Evolutionary conservation across 78 protist genomes (phyloP).

Genomic region (slime mould (Dictyostelium discoideum)): DNA sequence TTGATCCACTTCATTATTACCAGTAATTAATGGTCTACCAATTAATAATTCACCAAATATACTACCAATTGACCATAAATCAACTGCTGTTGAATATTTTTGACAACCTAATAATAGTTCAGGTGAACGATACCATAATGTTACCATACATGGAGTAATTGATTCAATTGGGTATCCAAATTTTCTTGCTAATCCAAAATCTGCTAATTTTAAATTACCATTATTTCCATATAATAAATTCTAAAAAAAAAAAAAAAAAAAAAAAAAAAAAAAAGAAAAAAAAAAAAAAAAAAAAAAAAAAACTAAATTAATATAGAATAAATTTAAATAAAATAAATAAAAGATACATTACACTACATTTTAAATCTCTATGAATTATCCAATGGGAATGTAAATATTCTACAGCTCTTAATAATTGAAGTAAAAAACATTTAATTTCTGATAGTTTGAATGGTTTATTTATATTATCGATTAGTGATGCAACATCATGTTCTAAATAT

Average conservation of each 20-base stretch:
- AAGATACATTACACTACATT: conserved; percentile 82
- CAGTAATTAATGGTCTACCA: conserved; percentile 94
- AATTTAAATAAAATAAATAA: neutral
- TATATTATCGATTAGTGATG: conserved; percentile 62
- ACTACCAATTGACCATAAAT: conserved; percentile 98
- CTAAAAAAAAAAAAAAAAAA: conserved; percentile 69
- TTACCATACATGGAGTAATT: conserved; percentile 91
- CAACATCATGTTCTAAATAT: conserved; percentile 96
- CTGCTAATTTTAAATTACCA: conserved; percentile 97
- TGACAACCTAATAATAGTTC: conserved; percentile 97
- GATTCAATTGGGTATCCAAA: conserved; percentile 91
- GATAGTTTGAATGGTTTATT: conserved; percentile 31
- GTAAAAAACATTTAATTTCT: conserved; percentile 54
- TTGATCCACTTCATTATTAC: conserved; percentile 93
- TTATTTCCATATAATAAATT: conserved; percentile 92
- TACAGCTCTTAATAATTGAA: conserved; percentile 91
- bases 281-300: neutral
- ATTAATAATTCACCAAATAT: conserved; percentile 97
- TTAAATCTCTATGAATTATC: conserved; percentile 98
- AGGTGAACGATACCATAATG: conserved; percentile 99
- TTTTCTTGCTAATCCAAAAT: conserved; percentile 98
- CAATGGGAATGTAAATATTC: conserved; percentile 91
- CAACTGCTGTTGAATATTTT: conserved; percentile 95
- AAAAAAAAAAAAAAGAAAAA: neutral
- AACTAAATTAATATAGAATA: too few species aligned